Evolutionary conservation across 2,329 filamentous ascomycete species (phyloP).

Genomic region (Mariannaea elegans): DNA sequence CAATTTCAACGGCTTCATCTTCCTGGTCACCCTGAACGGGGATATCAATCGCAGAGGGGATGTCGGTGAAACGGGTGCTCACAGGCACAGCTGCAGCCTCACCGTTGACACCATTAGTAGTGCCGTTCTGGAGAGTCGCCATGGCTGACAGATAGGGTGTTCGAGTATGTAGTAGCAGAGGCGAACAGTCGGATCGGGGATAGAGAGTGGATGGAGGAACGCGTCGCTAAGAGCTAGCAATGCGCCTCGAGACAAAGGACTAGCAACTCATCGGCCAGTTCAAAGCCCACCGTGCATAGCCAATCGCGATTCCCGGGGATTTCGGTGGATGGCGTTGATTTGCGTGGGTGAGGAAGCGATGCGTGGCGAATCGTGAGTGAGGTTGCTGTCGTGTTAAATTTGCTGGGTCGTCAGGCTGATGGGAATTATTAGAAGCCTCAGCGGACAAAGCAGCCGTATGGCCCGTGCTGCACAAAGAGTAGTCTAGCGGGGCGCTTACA

Average conservation of each 20-base stretch:
- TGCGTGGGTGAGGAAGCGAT: slow-evolving; percentile 13
- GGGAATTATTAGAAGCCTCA: slow-evolving; percentile 29
- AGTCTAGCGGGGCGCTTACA: not conserved
- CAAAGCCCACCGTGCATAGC: slow-evolving; percentile 38
- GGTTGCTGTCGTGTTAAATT: slow-evolving; percentile 34
- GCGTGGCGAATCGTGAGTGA: slow-evolving; percentile 21
- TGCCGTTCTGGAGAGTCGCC: slow-evolving; percentile 54
- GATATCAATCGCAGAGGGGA: slow-evolving; percentile 72
- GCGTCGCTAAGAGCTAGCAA: slow-evolving; percentile 43
- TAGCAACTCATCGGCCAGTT: slow-evolving; percentile 41
- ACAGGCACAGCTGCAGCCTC: slow-evolving; percentile 46
- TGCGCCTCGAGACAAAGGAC: slow-evolving; percentile 43
- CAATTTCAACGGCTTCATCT: slow-evolving; percentile 87
- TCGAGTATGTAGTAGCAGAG: not conserved
- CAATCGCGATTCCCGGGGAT: slow-evolving; percentile 26
- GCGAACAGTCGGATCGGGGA: slow-evolving; percentile 19
- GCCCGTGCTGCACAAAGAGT: slow-evolving; percentile 11
- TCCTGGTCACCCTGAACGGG: slow-evolving; percentile 71
- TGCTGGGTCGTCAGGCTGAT: slow-evolving; percentile 30
- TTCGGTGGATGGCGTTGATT: not conserved
- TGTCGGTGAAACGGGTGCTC: slow-evolving; percentile 70
- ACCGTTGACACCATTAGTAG: slow-evolving; percentile 56
- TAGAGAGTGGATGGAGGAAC: slow-evolving; percentile 35
- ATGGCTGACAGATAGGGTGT: slow-evolving; percentile 40
- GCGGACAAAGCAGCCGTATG: slow-evolving; percentile 9